phyloP scores from a whole-genome alignment of 2,329 filamentous ascomycete species.

The Madurella fahalii region DNA sequence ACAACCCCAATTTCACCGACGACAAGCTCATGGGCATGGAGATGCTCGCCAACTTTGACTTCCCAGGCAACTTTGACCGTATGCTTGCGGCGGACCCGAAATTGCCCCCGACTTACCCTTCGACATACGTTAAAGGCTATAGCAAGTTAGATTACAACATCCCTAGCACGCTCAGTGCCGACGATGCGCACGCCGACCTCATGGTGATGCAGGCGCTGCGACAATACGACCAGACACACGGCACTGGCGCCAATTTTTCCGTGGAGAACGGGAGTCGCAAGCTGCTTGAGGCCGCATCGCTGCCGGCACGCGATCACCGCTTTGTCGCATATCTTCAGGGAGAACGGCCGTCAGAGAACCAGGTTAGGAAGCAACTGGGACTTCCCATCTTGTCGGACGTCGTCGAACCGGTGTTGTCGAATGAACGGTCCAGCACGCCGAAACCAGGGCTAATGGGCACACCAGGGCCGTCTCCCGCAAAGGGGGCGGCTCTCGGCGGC shows the following conservation, averaged over 20 bases:
- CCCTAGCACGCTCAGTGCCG: constrained; percentile 45
- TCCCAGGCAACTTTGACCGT: constrained; percentile 55
- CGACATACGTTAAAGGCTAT: constrained; percentile 57
- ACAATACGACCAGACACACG: constrained; percentile 52
- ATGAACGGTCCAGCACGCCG: constrained; percentile 22
- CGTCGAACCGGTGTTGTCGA: constrained; percentile 21
- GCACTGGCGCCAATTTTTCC: constrained; percentile 54
- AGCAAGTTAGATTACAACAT: constrained; percentile 54
- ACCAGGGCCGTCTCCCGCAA: constrained; percentile 30
- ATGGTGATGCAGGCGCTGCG: constrained; percentile 56
- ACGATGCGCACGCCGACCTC: constrained; percentile 53
- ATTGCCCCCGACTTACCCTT: constrained; percentile 54
- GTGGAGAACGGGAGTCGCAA: constrained; percentile 49
- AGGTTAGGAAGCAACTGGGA: constrained; percentile 47
- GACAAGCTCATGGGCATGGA: constrained; percentile 58
- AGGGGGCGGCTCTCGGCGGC: constrained; percentile 39
- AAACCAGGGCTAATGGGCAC: constrained; percentile 24
- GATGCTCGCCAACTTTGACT: constrained; percentile 55
- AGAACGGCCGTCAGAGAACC: constrained; percentile 45
- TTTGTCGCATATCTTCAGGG: constrained; percentile 47
- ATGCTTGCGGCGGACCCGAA: constrained; percentile 54
- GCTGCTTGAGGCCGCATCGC: constrained; percentile 52
- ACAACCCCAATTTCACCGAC: constrained; percentile 53
- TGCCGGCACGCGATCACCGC: constrained; percentile 43
- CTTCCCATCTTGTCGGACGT: constrained; percentile 35